These are phyloP conservation scores for Aureobasidium musti DNA, from an alignment of 2,329 filamentous ascomycete genomes.

Conservation along the genomic window DNA sequence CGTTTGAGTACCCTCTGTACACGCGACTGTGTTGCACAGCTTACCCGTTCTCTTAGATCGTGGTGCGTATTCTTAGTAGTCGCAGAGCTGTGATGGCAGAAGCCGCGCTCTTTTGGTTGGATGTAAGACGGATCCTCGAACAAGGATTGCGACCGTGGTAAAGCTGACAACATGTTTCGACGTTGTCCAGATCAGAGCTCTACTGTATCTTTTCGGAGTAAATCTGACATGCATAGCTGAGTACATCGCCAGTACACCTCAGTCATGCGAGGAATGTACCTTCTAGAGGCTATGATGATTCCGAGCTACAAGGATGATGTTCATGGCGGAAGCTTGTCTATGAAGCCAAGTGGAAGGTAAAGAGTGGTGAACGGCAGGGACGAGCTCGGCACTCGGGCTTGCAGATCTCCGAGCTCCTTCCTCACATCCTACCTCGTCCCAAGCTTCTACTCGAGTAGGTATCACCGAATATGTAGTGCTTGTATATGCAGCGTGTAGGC, in stretches of 20 bases:
- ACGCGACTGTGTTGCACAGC: constrained; percentile 17
- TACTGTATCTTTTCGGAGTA: neutral
- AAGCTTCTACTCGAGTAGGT: no score
- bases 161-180: neutral
- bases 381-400: neutral
- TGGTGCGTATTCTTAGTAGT: constrained; percentile 18
- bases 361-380: neutral
- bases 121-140: no score
- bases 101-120: neutral
- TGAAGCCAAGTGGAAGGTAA: constrained; percentile 12
- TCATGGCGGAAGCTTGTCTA: constrained; percentile 8
- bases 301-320: neutral
- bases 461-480: neutral
- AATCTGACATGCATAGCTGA: neutral
- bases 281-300: neutral
- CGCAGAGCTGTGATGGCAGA: neutral
- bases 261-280: neutral
- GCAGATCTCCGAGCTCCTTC: constrained; percentile 5
- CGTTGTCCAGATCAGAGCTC: neutral
- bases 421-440: neutral
- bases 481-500: neutral
- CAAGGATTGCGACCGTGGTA: neutral
- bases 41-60: neutral
- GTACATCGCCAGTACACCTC: no score
- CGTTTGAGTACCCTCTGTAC: neutral